Base-by-base conservation (phyloP, 139 green algal genomes). In the Edaphochlamys debaryana region DNA sequence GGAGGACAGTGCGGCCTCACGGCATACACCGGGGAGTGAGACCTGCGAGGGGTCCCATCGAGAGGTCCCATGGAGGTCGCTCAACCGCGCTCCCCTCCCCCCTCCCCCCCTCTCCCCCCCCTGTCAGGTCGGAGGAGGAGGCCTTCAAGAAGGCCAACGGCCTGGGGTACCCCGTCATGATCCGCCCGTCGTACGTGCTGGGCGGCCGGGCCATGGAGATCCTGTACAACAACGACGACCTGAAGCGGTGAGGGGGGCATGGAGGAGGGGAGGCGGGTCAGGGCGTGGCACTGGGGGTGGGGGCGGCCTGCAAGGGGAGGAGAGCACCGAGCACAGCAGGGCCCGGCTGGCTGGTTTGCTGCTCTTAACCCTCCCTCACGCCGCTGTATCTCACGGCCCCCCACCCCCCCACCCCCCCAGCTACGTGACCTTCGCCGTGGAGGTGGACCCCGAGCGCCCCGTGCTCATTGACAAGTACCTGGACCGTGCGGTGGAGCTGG, bases 391-490 rank as follows among this genome's bases (percentile, higher is more conserved):
- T n/a, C n/a, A n/a, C n/a, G n/a, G n/a, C n/a, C n/a, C n/a, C n/a
- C n/a, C 62, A n/a, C 20, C 11, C 48, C 7, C 40, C 50, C 17
- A 27, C 4, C 11, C 17, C 25, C 29, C 23, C 80, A 91, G 87
- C 25, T 95, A 96, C 90, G 80, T 94, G 45, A 93, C 68, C 23
- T 92, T 88, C 41, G 90, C 93, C 1, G 92, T 95, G 60, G 87
- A 95, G 83, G 96, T 99, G 36, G 95, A 99, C 90, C 95, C 95
- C 3, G 96, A 98, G 20, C 45, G 54, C 64, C 97, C 97, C 0
- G 95, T 99, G 68, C 92, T 99, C 69, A 96, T 99, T 3, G 98
- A 99, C 94, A 99, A 99, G 91, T 98, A 97, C 87, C 92, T 98
- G 68, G 90, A 93, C 82, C 79, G 96, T 41, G 97, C 97, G 25